A percentile compares a stretch with the other conserved stretches of the same genome.
phyloP scores from a whole-genome alignment of 1,139 yeast genomes.

The Yarrowia galli region DNA sequence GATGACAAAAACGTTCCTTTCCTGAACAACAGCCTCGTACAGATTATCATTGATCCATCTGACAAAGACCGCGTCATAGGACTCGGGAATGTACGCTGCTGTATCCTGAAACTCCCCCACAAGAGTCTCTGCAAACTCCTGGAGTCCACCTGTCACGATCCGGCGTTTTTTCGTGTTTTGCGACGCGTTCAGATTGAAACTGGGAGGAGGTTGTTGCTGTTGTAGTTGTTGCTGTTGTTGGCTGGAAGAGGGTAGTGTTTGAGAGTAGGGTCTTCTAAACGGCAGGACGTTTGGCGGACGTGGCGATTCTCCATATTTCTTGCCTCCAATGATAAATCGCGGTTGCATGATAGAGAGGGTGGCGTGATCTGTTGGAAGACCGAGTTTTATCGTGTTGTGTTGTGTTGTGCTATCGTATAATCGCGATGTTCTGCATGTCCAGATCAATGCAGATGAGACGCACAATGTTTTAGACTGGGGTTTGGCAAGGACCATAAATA shows the following conservation, averaged over 20 bases:
- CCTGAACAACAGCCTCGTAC: conserved; percentile 24
- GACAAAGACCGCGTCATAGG: conserved; percentile 15
- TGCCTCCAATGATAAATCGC: conserved; percentile 26
- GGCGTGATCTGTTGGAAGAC: neutral
- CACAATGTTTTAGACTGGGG: neutral
- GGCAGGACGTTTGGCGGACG: conserved; percentile 16
- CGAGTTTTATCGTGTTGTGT: neutral
- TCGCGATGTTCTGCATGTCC: neutral
- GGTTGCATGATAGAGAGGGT: conserved; percentile 22
- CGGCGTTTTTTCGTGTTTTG: conserved; percentile 14
- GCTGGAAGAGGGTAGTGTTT: neutral
- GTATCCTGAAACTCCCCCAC: conserved; percentile 29
- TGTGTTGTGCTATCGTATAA: no score
- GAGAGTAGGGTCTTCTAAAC: conserved; percentile 10
- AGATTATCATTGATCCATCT: conserved; percentile 28
- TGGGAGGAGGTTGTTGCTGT: neutral
- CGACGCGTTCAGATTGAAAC: conserved; percentile 20
- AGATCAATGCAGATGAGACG: conserved; percentile 11
- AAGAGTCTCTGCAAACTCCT: conserved; percentile 30
- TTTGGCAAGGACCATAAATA: no score
- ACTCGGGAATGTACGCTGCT: conserved; percentile 18
- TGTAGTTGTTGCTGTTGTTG: neutral
- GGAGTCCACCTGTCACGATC: conserved; percentile 18
- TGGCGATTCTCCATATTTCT: conserved; percentile 13
- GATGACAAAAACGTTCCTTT: conserved; percentile 19